Percentiles rank a stretch among this genome's conserved stretches.
phyloP scores from a whole-genome alignment of 2,329 filamentous ascomycete genomes.

The Dactylellina cionopaga region DNA sequence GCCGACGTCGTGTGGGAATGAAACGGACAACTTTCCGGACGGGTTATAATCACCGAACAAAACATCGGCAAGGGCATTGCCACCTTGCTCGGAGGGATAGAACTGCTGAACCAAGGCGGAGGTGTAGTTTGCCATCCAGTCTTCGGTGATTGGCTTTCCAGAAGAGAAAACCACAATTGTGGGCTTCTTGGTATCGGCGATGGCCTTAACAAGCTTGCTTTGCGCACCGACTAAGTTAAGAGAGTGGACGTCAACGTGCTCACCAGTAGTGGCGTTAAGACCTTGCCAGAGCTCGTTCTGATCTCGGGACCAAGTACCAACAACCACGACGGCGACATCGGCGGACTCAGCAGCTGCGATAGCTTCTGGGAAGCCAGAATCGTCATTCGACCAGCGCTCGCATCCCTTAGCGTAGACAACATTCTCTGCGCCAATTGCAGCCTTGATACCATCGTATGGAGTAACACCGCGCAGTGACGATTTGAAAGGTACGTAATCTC shows the following conservation, averaged over 20 bases:
- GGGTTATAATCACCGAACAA: slow-evolving; percentile 74
- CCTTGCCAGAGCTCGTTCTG: slow-evolving; percentile 76
- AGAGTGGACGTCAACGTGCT: slow-evolving; percentile 74
- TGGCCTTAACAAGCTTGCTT: slow-evolving; percentile 72
- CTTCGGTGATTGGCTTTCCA: slow-evolving; percentile 77
- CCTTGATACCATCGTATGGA: slow-evolving; percentile 74
- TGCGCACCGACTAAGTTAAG: slow-evolving; percentile 77
- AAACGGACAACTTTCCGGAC: slow-evolving; percentile 73
- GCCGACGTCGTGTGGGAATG: slow-evolving; percentile 74
- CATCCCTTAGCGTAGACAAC: slow-evolving; percentile 76
- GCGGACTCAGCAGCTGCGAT: slow-evolving; percentile 72
- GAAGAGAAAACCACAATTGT: slow-evolving; percentile 75
- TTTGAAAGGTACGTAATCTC: slow-evolving; percentile 76
- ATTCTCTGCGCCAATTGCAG: slow-evolving; percentile 66
- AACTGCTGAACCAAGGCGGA: slow-evolving; percentile 77
- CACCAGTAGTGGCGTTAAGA: slow-evolving; percentile 78
- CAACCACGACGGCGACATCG: slow-evolving; percentile 77
- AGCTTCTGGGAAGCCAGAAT: slow-evolving; percentile 74
- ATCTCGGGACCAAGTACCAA: slow-evolving; percentile 80
- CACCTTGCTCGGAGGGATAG: slow-evolving; percentile 76
- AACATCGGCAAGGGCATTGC: slow-evolving; percentile 73
- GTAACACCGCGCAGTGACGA: slow-evolving; percentile 74
- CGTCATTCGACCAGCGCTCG: slow-evolving; percentile 76
- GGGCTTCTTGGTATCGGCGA: slow-evolving; percentile 74
- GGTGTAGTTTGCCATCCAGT: slow-evolving; percentile 74